Base-by-base conservation (phyloP, 2,329 filamentous ascomycete genomes). In the Curvularia sp. region DNA sequence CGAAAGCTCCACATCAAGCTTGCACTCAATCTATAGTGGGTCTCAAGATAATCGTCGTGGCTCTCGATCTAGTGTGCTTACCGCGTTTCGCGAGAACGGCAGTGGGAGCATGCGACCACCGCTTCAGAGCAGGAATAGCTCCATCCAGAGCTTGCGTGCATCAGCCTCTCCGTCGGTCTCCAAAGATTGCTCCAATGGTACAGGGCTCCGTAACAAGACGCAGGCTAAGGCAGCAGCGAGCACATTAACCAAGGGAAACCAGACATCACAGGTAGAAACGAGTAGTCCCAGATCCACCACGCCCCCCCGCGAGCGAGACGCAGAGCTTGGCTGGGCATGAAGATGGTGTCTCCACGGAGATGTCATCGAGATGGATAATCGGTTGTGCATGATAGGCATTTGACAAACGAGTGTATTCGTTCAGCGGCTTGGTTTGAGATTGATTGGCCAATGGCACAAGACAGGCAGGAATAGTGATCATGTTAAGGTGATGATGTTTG, bases 1-100 rank as follows among this genome's bases (percentile, higher is more conserved):
- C 30, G 76, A 79, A 28, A 70, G 68, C 32, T 80, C 79, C 5
- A 48, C 55, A 2, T 76, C 78, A 1, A 80, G 77, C 61, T 52
- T 77, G 5, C 64, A 76, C n/a, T 77, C 74, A 4, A 61, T 66
- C 1, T 67, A 70, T 38, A 42, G 53, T 12, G 65, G 52, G 27
- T 36, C 47, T 13, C 60, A 62, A 38, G 65, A 74, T 5, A 63
- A 66, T 27, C 67, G 68, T 12, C 71, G 66, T 13, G 57, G 63
- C 47, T 80, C 74, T 21, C 64, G 52, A 10, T 69, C 71, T 0
- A 76, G 74, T 34, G 59, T 74, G 13, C 34, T 70, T 27, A 76
- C 74, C 10, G 70, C 68, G 15, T 69, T 73, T 43, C 69, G 61
- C 9, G 50, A 71, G 6, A 57, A 59, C 7, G 65, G 61, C 19